Evolutionary conservation across 2,329 filamentous ascomycete species (phyloP).

Genomic region (Alternaria arbusti): DNA sequence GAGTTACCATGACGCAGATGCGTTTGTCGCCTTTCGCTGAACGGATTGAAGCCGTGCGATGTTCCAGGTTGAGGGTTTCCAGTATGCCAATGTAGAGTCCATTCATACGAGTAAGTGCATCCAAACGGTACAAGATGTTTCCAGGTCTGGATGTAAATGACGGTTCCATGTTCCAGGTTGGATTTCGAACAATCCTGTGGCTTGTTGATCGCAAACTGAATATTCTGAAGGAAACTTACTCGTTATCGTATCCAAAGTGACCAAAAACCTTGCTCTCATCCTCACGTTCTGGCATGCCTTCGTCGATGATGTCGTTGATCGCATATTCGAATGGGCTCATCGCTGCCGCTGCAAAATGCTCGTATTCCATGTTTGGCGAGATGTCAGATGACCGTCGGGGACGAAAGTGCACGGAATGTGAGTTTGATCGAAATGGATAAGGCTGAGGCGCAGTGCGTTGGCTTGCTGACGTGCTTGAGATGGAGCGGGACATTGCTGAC

Average conservation of each 20-base stretch:
- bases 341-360: background rate
- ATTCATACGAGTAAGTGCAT: background rate
- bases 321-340: conserved; percentile 1
- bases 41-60: background rate
- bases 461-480: conserved; percentile 6
- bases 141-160: background rate
- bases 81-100: background rate
- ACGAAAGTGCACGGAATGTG: background rate
- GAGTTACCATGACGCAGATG: background rate
- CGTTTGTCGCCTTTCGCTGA: background rate
- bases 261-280: background rate
- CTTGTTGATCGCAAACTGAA: conserved; percentile 3
- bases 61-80: background rate
- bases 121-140: background rate
- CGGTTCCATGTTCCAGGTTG: background rate
- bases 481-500: conserved; percentile 11
- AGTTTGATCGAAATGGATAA: background rate
- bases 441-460: background rate
- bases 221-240: conserved; percentile 14
- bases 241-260: background rate
- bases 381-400: background rate
- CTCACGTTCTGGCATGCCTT: background rate
- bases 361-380: background rate
- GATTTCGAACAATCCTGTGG: background rate
- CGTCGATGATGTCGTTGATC: background rate